Percentiles rank a stretch among this genome's conserved stretches.
Conservation (phyloP, 257 asterid genomes). For the Rubia yunnanensis region DNA sequence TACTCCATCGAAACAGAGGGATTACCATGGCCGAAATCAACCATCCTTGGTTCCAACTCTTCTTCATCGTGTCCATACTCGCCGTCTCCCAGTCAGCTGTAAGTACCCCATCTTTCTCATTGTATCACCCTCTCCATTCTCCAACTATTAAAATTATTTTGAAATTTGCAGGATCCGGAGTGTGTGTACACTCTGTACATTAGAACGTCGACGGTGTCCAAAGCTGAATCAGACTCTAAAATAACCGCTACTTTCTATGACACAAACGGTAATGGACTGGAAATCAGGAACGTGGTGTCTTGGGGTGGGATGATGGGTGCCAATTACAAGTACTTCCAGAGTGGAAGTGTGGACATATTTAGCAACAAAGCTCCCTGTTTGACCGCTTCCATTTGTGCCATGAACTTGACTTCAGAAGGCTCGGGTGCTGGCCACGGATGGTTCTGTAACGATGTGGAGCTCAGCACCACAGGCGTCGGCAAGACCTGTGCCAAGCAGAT, state of each 20-base stretch:
- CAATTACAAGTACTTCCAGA: not conserved
- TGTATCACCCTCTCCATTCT: not conserved
- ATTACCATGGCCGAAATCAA: constrained; percentile 32
- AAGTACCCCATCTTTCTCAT: constrained; percentile 16
- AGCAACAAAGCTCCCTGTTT: constrained; percentile 52
- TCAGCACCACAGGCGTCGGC: constrained; percentile 39
- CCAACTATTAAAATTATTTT: not conserved
- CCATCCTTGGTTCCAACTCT: constrained; percentile 28
- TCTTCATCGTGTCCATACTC: constrained; percentile 45
- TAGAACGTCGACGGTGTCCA: constrained; percentile 38
- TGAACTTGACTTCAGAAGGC: constrained; percentile 68
- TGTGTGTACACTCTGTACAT: constrained; percentile 54
- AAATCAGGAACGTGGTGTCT: constrained; percentile 23
- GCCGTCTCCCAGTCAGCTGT: constrained; percentile 37
- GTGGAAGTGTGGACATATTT: constrained; percentile 40
- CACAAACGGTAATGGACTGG: constrained; percentile 25
- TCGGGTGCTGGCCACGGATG: constrained; percentile 58
- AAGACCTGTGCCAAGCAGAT: constrained; percentile 1
- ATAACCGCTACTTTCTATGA: constrained; percentile 43
- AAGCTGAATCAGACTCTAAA: constrained; percentile 52
- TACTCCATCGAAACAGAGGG: not conserved
- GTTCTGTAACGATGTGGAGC: constrained; percentile 60
- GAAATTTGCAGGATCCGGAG: constrained; percentile 32
- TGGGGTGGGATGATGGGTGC: constrained; percentile 3
- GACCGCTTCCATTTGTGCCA: constrained; percentile 34